Base-by-base conservation (phyloP, 1,139 yeast species). In the Lodderomyces elongisporus region DNA sequence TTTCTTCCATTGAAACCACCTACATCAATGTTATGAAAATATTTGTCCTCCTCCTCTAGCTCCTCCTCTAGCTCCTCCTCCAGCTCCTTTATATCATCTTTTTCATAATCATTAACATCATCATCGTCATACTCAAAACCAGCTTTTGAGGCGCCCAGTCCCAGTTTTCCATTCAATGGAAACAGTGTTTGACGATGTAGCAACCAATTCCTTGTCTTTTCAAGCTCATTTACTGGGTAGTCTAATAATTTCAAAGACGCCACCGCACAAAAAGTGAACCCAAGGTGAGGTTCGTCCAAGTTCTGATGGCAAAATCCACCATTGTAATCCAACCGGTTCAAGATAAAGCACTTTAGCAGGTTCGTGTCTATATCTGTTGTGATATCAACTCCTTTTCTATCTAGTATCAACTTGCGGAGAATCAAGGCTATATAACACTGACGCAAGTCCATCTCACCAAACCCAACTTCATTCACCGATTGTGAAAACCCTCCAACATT, bases 1-100 rank as follows among this genome's bases (percentile, higher is more conserved):
- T 76, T 77, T 32, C 98, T 66, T 0, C 98, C 98, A 54, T 88
- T 87, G 53, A 87, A 82, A 0, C 94, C 95, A 2, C 96, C 96
- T 21, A 48, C 50, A 44, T 74, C 81, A n/a, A 58, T 63, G 0
- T 44, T 44, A 27, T 63, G 67, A 42, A 65, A 67, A 45, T 56
- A 59, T n/a, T n/a, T n/a, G n/a, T n/a, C n/a, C n/a, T n/a, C n/a
- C n/a, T n/a, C n/a, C n/a, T n/a, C n/a, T n/a, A n/a, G n/a, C n/a
- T n/a, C n/a, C n/a, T n/a, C n/a, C n/a, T n/a, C n/a, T n/a, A n/a
- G n/a, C n/a, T n/a, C n/a, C n/a, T n/a, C n/a, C n/a, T n/a, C n/a
- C n/a, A n/a, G n/a, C n/a, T n/a, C n/a, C n/a, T n/a, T n/a, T n/a
- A n/a, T n/a, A n/a, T n/a, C n/a, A n/a, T n/a, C n/a, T n/a, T n/a